These are phyloP conservation scores for Chimonanthus praecox DNA, from an alignment of 164 flowering plant genomes.

Conservation along the genomic window DNA sequence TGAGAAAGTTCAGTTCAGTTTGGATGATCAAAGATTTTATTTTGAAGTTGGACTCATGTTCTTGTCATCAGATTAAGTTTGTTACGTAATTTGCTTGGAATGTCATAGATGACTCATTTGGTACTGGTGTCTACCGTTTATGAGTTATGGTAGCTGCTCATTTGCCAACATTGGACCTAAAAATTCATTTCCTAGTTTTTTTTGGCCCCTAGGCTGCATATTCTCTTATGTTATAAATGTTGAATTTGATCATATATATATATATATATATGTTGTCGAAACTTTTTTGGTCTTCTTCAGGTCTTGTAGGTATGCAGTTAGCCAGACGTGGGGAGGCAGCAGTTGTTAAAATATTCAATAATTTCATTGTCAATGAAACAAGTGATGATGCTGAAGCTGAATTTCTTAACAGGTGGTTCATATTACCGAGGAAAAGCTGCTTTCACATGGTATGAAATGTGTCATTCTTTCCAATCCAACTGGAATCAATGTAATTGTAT, in stretches of 20 bases:
- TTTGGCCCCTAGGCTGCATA: not conserved
- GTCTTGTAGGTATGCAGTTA: slow-evolving; percentile 25
- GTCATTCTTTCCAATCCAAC: not conserved
- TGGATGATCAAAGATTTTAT: too few relatives aligned
- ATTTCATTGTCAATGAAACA: slow-evolving; percentile 52
- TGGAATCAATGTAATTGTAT: not conserved
- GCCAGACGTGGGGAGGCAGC: slow-evolving; percentile 20
- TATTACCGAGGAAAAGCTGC: slow-evolving; percentile 67
- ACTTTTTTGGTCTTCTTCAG: not conserved
- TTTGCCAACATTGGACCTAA: not conserved
- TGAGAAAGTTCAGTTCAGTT: too few relatives aligned
- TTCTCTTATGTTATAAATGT: too few relatives aligned
- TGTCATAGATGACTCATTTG: not conserved
- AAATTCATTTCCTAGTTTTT: not conserved
- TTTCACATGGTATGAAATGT: slow-evolving; percentile 70
- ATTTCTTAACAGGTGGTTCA: slow-evolving; percentile 39
- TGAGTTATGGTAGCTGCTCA: not conserved
- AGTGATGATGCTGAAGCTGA: slow-evolving; percentile 64
- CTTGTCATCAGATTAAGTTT: not conserved
- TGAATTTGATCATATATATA: not conserved
- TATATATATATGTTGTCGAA: not conserved
- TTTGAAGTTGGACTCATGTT: not conserved
- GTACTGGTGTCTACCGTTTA: not conserved
- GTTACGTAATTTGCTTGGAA: not conserved
- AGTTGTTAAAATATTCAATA: slow-evolving; percentile 51